Evolutionary conservation across 805 yeast genomes (phyloP), one percentile per base, ranked within the genome.

Genomic region (Candida cerambycidarum): DNA sequence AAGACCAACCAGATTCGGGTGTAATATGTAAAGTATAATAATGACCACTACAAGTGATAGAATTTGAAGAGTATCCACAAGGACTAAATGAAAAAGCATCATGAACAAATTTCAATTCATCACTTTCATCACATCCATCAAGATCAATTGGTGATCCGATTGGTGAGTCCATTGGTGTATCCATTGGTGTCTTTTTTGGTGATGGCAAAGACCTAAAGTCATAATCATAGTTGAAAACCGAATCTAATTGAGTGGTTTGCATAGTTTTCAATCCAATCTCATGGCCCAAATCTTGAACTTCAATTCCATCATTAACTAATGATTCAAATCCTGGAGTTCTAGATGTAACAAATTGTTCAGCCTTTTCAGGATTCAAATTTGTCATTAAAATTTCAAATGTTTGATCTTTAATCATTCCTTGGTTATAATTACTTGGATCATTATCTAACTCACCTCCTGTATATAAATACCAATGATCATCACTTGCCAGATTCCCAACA

Each of bases 21-120:
- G 99, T 93, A 32, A 93, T 86, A 60, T 93, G 98, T 45, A 90
- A 71, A 7, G 97, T 92, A 58, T 85, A 85, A 57, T 79, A 80
- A 15, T 63, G 65, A 8, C 62, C 70, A 15, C 50, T 45, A 32
- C 73, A 77, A 34, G 85, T 61, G 29, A 90, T 71, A 14, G 95
- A 83, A 62, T 92, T 92, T 34, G 97, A 87, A 2, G 97, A 88
- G 58, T 81, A 92, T 6, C 99, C 99, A 62, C 98, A 92, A 1
- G 99, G 99, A 3, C 85, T 71, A 62, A 92, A 92, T 21, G 93
- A 83, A 65, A 89, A 92, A 7, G 96, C 86, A 66, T 92, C 98
- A 55, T 83, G 89, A 42, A 68, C 60, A 45, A 83, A 79, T 61
- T 65, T 62, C 28, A 43, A 49, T 12, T 45, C 52, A 13, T 34